Conservation (phyloP, 2,329 filamentous ascomycete genomes). For the Stenocarpella maydis region DNA sequence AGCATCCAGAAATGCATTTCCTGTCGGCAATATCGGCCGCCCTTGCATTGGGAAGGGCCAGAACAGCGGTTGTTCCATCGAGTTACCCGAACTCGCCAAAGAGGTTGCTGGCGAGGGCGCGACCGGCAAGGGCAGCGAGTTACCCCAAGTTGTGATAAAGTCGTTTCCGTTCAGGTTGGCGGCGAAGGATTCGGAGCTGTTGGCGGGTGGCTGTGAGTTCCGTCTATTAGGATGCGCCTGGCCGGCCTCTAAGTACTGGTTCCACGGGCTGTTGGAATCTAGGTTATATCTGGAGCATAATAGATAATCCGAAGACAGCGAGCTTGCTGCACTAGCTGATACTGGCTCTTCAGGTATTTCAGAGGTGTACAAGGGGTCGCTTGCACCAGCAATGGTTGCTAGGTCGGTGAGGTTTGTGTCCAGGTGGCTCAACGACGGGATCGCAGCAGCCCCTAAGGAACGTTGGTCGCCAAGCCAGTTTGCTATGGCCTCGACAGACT, state of each 20-base stretch:
- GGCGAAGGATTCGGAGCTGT: slow-evolving; percentile 65
- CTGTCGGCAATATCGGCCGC: slow-evolving; percentile 59
- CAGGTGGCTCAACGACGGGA: slow-evolving; percentile 44
- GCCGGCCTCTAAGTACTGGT: slow-evolving; percentile 42
- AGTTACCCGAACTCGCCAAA: slow-evolving; percentile 45
- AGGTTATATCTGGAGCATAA: slow-evolving; percentile 48
- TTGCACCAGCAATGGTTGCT: slow-evolving; percentile 42
- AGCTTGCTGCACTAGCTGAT: slow-evolving; percentile 40
- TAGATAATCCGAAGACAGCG: slow-evolving; percentile 44
- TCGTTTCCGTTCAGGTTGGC: slow-evolving; percentile 59
- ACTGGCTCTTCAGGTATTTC: background rate
- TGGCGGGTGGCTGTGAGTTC: slow-evolving; percentile 57
- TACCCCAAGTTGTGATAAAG: slow-evolving; percentile 57
- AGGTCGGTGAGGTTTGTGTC: slow-evolving; percentile 41
- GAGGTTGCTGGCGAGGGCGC: background rate
- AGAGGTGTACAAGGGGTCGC: slow-evolving; percentile 41
- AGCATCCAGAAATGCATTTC: slow-evolving; percentile 57
- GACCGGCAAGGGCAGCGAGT: slow-evolving; percentile 19
- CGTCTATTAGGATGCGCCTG: slow-evolving; percentile 57
- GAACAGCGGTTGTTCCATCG: slow-evolving; percentile 63
- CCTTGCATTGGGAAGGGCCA: slow-evolving; percentile 70
- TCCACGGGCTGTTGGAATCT: slow-evolving; percentile 57
- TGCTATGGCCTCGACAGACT: slow-evolving; percentile 63
- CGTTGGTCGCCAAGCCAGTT: slow-evolving; percentile 57
- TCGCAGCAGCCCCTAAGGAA: slow-evolving; percentile 43